Evolutionary conservation across 1,284 basidiomycete species (phyloP), one percentile per base, ranked within the genome.

Genomic region (Cronartium ribicola): DNA sequence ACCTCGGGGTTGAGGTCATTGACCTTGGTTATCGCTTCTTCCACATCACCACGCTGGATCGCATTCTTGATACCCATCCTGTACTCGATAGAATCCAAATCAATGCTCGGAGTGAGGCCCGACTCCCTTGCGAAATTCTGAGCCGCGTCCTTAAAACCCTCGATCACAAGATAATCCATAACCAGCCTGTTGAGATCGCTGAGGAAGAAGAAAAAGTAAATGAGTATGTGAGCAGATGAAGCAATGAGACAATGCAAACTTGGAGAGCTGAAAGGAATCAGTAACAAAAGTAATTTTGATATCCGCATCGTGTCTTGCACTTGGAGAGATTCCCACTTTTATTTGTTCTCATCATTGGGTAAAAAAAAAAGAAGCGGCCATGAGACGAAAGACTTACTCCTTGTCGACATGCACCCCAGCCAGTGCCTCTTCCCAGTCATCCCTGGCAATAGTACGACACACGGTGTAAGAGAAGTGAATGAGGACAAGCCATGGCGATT

Each of bases 1-100:
- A 98, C 95, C 89, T 98, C 94, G 43, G 94, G 93, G 81, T 98
- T 92, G 76, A 98, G 83, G 81, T 98, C 94, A 79, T 98, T 98
- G 64, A 96, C 92, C 64, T 90, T 85, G 36, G 89, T 88, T 75
- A 98, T 95, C 17, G 95, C 95, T 77, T 93, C 91, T 80, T 94
- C 91, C 20, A 98, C 90, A 78, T 98, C 90, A 5, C 95, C 95
- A 41, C 91, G 88, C 80, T 97, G 92, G 40, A 98, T 85, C 1
- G 94, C 94, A 80, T 94, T 90, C 7, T 94, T 88, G 63, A 98
- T 97, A 77, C 88, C 88, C 89, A 96, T 94, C 22, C 96, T 85
- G 77, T 90, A 92, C 81, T 94, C 91, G 76, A 98, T 96, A 79
- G 88, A 90, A 66, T 91, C 90, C 80, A 94, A 89, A 79, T 97